These are phyloP conservation scores for Candida pseudocylindracea DNA, from an alignment of 1,139 yeast species.

Conservation along the genomic window DNA sequence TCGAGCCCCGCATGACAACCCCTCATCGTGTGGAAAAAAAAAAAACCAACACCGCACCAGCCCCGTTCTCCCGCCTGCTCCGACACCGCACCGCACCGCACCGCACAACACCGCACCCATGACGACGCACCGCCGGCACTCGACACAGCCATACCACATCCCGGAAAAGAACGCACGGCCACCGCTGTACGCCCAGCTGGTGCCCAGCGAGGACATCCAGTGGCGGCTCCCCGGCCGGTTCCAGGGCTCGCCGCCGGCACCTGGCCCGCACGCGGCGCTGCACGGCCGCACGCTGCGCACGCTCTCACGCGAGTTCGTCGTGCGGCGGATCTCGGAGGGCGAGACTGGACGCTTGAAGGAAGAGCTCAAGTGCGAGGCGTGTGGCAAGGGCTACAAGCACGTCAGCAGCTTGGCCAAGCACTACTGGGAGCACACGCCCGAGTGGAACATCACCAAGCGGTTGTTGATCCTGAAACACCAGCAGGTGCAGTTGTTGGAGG, in stretches of 20 bases:
- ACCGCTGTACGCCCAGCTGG: too few relatives aligned
- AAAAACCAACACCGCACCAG: too few relatives aligned
- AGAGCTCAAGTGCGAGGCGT: conserved; percentile 69
- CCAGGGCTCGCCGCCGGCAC: background rate
- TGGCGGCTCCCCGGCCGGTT: too few relatives aligned
- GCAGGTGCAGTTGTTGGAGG: conserved; percentile 73
- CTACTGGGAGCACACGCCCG: conserved; percentile 70
- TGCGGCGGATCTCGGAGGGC: conserved; percentile 65
- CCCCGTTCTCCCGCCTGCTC: too few relatives aligned
- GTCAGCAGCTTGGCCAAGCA: conserved; percentile 61
- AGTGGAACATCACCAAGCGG: conserved; percentile 73
- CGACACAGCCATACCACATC: too few relatives aligned
- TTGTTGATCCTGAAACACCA: conserved; percentile 72
- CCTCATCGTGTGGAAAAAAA: too few relatives aligned
- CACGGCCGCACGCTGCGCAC: background rate
- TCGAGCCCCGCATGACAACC: too few relatives aligned
- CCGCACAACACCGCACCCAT: too few relatives aligned
- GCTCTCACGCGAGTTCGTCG: conserved; percentile 54
- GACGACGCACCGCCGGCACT: too few relatives aligned
- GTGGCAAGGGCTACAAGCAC: conserved; percentile 81
- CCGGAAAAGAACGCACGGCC: too few relatives aligned
- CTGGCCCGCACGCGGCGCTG: background rate
- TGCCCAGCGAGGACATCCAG: too few relatives aligned
- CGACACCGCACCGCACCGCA: too few relatives aligned
- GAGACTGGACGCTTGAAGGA: conserved; percentile 70